A percentile compares a stretch with the other conserved stretches of the same genome.
These are phyloP conservation scores for Solanum neorickii DNA, from an alignment of 257 asterid genomes.

Conservation along the genomic window DNA sequence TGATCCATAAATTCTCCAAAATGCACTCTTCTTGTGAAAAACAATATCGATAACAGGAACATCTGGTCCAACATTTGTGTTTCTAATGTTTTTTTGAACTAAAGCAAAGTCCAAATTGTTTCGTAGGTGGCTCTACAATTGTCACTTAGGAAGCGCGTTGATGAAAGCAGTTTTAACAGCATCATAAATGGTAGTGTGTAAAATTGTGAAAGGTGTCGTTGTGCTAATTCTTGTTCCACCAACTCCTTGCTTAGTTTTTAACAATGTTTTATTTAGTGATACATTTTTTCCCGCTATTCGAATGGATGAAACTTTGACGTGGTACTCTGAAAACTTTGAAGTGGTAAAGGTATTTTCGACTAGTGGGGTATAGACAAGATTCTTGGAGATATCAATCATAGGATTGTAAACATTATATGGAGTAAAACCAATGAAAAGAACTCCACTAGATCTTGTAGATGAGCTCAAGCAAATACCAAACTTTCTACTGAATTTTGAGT, in stretches of 20 bases:
- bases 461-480: constrained; percentile 4
- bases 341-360: no score
- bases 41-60: constrained; percentile 17
- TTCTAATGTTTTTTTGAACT: background rate
- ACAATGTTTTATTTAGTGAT: background rate
- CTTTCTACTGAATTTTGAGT: background rate
- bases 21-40: background rate
- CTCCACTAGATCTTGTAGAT: background rate
- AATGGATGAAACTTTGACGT: background rate
- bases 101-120: constrained; percentile 9
- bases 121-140: background rate
- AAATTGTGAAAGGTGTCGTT: background rate
- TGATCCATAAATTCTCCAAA: constrained; percentile 31
- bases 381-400: background rate
- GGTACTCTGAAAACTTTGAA: background rate
- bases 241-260: background rate
- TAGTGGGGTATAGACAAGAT: background rate
- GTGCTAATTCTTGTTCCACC: constrained; percentile 13
- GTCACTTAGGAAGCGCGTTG: background rate
- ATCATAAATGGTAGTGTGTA: constrained; percentile 7
- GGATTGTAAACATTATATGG: background rate
- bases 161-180: constrained; percentile 1
- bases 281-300: background rate
- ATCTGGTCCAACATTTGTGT: background rate
- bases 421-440: background rate